A percentile compares a stretch with the other conserved stretches of the same genome.
phyloP scores from a whole-genome alignment of 768 basidiomycete species.

The Leccinum pellstonianum region DNA sequence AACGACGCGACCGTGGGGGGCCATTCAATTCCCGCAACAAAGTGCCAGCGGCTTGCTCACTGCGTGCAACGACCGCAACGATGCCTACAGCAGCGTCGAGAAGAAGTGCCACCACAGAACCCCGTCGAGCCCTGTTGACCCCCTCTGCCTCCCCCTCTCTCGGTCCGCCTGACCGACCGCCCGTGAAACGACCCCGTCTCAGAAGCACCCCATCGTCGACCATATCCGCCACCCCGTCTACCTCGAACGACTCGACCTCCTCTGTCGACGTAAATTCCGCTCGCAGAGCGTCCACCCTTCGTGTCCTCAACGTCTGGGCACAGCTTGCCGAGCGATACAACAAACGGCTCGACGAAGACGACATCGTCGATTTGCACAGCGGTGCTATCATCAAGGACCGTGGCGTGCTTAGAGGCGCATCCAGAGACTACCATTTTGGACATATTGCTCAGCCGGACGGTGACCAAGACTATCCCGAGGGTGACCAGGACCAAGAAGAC shows the following conservation, averaged over 20 bases:
- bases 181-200: slow-evolving; percentile 50
- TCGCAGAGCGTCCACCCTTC: slow-evolving; percentile 50
- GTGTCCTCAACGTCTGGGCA: slow-evolving; percentile 63
- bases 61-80: slow-evolving; percentile 8
- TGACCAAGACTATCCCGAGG: slow-evolving; percentile 40
- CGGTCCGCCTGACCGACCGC: slow-evolving; percentile 37
- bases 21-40: slow-evolving; percentile 2
- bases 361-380: slow-evolving; percentile 69
- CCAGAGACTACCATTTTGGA: slow-evolving; percentile 49
- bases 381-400: slow-evolving; percentile 65
- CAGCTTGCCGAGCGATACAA: slow-evolving; percentile 68
- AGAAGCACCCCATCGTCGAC: slow-evolving; percentile 45
- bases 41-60: neutral
- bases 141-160: slow-evolving; percentile 32
- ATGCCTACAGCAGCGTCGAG: slow-evolving; percentile 13
- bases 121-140: slow-evolving; percentile 19
- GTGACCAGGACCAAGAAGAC: slow-evolving; percentile 43
- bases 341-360: slow-evolving; percentile 70
- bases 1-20: neutral
- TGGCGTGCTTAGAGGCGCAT: slow-evolving; percentile 54
- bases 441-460: slow-evolving; percentile 43
- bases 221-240: slow-evolving; percentile 35
- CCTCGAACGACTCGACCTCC: slow-evolving; percentile 28
- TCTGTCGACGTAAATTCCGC: slow-evolving; percentile 50
- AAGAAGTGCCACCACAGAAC: slow-evolving; percentile 3